phyloP scores from a whole-genome alignment of 2,329 filamentous ascomycete genomes.

The Anisogramma anomala region DNA sequence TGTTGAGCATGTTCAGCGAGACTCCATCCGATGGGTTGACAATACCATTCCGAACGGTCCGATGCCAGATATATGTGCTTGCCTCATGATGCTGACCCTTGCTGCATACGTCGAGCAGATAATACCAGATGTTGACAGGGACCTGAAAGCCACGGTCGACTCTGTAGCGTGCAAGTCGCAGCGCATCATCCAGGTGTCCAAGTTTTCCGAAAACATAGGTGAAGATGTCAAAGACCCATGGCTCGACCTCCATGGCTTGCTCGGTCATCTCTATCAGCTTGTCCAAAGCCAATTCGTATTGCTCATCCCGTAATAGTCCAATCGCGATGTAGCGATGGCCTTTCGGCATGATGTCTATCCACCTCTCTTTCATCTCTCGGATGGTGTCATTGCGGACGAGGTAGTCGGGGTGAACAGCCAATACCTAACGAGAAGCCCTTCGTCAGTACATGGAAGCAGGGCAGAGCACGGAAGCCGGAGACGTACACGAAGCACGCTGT shows the following conservation, averaged over 20 bases:
- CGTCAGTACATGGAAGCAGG: constrained; percentile 2
- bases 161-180: constrained; percentile 54
- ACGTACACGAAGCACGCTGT: constrained; percentile 56
- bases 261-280: constrained; percentile 56
- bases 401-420: constrained; percentile 81
- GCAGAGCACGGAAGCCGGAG: constrained; percentile 16
- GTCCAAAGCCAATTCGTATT: constrained; percentile 69
- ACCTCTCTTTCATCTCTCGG: constrained; percentile 60
- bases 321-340: constrained; percentile 58
- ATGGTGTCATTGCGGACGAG: constrained; percentile 60
- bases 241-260: constrained; percentile 41
- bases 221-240: constrained; percentile 71
- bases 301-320: constrained; percentile 67
- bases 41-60: constrained; percentile 33
- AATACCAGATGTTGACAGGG: constrained; percentile 50
- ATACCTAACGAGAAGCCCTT: constrained; percentile 33
- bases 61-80: constrained; percentile 61
- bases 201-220: constrained; percentile 60
- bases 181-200: constrained; percentile 66
- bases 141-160: constrained; percentile 24
- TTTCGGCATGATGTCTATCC: constrained; percentile 51
- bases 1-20: constrained; percentile 49
- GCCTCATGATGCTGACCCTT: constrained; percentile 50
- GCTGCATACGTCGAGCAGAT: constrained; percentile 66
- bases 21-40: constrained; percentile 23